Evolutionary conservation across 129 eudicot genomes (phyloP).

Genomic region (Gnaphalium uliginosum): DNA sequence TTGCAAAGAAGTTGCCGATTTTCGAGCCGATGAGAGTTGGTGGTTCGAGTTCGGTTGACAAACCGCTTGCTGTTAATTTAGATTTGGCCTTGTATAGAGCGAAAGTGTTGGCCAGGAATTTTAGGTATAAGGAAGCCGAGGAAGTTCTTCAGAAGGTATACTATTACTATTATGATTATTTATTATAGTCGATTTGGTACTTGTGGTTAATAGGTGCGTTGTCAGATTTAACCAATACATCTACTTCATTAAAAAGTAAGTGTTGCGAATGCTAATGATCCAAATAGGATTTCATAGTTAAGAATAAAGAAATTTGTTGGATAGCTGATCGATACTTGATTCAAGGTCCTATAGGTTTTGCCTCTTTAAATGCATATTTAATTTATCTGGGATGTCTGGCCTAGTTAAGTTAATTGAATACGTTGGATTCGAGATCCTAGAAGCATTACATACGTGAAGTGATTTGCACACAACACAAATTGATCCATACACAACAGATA

Average conservation of each 20-base stretch:
- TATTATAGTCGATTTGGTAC: background rate
- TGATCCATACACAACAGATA: too few species aligned
- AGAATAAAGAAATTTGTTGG: background rate
- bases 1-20: slow-evolving; percentile 78
- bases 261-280: background rate
- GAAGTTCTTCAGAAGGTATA: slow-evolving; percentile 67
- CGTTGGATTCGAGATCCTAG: background rate
- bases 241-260: background rate
- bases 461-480: too few species aligned
- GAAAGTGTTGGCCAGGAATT: slow-evolving; percentile 64
- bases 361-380: background rate
- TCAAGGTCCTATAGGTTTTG: slow-evolving; percentile 4
- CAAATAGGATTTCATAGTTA: background rate
- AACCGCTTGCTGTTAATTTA: slow-evolving; percentile 69
- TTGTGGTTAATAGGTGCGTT: background rate
- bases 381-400: background rate
- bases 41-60: slow-evolving; percentile 42
- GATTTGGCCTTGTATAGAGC: slow-evolving; percentile 88
- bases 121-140: slow-evolving; percentile 68
- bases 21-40: slow-evolving; percentile 83
- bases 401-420: background rate
- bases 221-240: background rate
- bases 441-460: background rate
- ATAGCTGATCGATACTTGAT: background rate
- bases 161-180: background rate